A percentile compares a stretch with the other conserved stretches of the same genome.
phyloP scores from a whole-genome alignment of 2,329 filamentous ascomycete genomes.

The Aspergillus floridensis region DNA sequence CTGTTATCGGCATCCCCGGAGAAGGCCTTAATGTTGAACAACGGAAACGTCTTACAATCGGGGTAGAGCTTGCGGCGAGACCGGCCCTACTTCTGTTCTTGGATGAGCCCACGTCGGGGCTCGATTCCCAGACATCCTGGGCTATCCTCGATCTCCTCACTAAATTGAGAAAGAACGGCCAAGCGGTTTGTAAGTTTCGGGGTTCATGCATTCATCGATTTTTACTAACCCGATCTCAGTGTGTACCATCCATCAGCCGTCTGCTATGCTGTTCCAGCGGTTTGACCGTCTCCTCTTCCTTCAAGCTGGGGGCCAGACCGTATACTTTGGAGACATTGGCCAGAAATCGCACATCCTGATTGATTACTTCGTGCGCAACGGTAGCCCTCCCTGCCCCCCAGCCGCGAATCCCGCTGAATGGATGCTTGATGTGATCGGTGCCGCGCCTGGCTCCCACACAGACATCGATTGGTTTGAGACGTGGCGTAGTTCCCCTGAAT shows the following conservation, averaged over 20 bases:
- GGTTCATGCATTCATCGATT: no score
- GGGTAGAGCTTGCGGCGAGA: slow-evolving; percentile 54
- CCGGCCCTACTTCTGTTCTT: slow-evolving; percentile 79
- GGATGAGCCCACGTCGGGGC: slow-evolving; percentile 83
- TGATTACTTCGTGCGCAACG: slow-evolving; percentile 62
- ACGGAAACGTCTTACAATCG: no score
- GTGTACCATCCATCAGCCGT: no score
- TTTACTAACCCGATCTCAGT: no score
- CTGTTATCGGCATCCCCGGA: no score
- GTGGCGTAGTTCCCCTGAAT: not conserved
- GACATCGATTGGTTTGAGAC: not conserved
- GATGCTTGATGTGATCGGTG: slow-evolving; percentile 57
- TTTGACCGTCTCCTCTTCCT: no score
- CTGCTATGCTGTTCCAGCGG: no score
- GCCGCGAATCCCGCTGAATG: slow-evolving; percentile 66
- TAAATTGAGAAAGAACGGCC: slow-evolving; percentile 59
- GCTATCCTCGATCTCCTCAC: slow-evolving; percentile 75
- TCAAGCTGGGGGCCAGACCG: slow-evolving; percentile 50
- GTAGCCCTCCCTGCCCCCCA: slow-evolving; percentile 50
- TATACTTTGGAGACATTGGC: slow-evolving; percentile 65
- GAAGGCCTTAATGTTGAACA: no score
- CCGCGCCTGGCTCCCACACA: slow-evolving; percentile 23
- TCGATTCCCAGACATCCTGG: slow-evolving; percentile 84
- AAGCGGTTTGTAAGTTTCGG: no score
- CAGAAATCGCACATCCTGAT: slow-evolving; percentile 54